A percentile compares a stretch with the other conserved stretches of the same genome.
phyloP scores from a whole-genome alignment of 2,329 filamentous ascomycete genomes.

The Fusarium sp. region DNA sequence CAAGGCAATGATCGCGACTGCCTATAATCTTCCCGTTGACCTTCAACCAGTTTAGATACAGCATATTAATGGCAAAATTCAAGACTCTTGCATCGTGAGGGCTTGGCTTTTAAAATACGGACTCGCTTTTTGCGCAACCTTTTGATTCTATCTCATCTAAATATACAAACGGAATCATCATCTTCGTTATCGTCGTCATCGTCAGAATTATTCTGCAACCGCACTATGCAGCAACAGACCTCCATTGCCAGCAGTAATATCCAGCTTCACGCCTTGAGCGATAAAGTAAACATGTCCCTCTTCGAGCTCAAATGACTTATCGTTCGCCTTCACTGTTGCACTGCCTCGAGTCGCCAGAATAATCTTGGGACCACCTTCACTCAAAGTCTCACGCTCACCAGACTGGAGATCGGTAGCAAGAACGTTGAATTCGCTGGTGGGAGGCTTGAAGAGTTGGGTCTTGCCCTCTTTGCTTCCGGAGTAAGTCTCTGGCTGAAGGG shows the following conservation, averaged over 20 bases:
- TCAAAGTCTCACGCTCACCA: constrained; percentile 65
- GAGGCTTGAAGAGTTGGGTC: constrained; percentile 72
- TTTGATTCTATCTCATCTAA: background rate
- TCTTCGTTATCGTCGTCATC: background rate
- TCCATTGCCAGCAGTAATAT: constrained; percentile 32
- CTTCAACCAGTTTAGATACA: background rate
- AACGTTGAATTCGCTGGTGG: constrained; percentile 78
- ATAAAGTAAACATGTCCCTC: constrained; percentile 46
- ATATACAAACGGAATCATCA: background rate
- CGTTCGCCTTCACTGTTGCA: constrained; percentile 35
- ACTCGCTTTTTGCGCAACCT: background rate
- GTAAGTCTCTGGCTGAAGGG: constrained; percentile 62
- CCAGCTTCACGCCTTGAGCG: constrained; percentile 36
- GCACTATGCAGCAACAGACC: constrained; percentile 41
- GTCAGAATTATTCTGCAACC: constrained; percentile 26
- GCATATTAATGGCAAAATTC: background rate
- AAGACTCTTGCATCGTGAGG: background rate
- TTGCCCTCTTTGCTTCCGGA: constrained; percentile 66
- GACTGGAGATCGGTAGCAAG: constrained; percentile 66
- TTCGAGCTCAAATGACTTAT: constrained; percentile 33
- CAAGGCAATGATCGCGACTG: background rate
- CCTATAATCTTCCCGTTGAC: background rate
- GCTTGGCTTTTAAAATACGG: background rate
- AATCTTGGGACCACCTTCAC: constrained; percentile 39
- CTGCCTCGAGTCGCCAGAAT: constrained; percentile 39